Evolutionary conservation across 306 rosid genomes (phyloP).

Genomic region (Vachellia pachyceras): DNA sequence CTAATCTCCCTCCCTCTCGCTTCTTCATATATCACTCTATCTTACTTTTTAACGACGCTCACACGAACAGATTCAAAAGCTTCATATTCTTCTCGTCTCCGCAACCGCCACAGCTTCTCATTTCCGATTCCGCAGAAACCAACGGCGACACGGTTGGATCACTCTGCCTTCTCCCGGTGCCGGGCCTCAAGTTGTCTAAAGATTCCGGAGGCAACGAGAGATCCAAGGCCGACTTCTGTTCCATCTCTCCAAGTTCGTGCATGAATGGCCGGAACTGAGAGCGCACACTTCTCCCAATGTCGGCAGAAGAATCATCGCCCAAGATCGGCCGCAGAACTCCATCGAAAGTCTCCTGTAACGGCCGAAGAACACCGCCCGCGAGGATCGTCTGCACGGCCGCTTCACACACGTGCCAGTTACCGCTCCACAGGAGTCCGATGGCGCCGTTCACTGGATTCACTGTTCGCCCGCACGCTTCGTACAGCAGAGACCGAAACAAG

Average conservation of each 20-base stretch:
- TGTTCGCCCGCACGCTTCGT: slow-evolving; percentile 75
- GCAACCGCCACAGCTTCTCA: slow-evolving; percentile 14
- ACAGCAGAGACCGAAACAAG: slow-evolving; percentile 67
- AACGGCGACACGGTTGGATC: no score
- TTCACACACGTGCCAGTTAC: slow-evolving; percentile 71
- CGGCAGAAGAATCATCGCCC: slow-evolving; percentile 1
- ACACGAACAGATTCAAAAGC: slow-evolving; percentile 60
- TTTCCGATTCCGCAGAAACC: slow-evolving; percentile 52
- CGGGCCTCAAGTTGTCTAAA: no score
- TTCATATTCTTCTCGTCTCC: slow-evolving; percentile 35
- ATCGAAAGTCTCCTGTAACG: slow-evolving; percentile 34
- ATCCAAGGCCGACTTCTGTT: not conserved
- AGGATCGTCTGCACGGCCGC: slow-evolving; percentile 63
- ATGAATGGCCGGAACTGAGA: slow-evolving; percentile 16
- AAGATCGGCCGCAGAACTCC: not conserved
- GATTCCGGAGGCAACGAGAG: slow-evolving; percentile 9
- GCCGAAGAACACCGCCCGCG: slow-evolving; percentile 53
- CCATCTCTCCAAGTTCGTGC: not conserved
- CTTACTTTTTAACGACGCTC: not conserved
- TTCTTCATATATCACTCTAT: not conserved
- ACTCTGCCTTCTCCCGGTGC: not conserved
- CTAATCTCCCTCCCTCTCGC: not conserved
- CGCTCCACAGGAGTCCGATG: slow-evolving; percentile 60
- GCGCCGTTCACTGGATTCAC: slow-evolving; percentile 73
- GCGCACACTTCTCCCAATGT: not conserved